Conservation (phyloP, 257 asterid genomes). For the Petrea volubilis region DNA sequence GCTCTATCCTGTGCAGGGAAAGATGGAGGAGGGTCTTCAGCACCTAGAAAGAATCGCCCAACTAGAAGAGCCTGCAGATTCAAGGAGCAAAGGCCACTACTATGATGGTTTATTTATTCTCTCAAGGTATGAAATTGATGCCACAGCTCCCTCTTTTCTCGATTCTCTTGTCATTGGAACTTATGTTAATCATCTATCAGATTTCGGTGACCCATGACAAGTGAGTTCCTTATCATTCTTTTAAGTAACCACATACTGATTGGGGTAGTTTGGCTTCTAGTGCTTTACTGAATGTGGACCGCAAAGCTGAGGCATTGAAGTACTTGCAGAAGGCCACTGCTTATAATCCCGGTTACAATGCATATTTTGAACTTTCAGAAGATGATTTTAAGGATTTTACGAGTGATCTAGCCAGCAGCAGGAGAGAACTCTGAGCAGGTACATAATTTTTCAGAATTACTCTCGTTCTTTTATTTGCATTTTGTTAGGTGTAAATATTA, state of each 20-base stretch:
- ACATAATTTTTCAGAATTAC: not conserved
- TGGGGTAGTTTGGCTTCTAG: slow-evolving; percentile 35
- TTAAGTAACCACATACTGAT: not conserved
- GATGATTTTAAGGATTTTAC: slow-evolving; percentile 50
- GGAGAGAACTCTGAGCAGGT: slow-evolving; percentile 47
- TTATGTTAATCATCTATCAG: not conserved
- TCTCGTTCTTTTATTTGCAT: not conserved
- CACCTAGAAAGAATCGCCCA: slow-evolving; percentile 78
- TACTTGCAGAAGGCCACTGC: slow-evolving; percentile 62
- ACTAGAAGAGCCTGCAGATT: slow-evolving; percentile 70
- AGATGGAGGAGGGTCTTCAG: slow-evolving; percentile 61
- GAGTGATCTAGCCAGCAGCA: slow-evolving; percentile 48
- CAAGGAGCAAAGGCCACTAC: slow-evolving; percentile 74
- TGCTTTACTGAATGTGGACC: slow-evolving; percentile 48
- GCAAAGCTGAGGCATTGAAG: slow-evolving; percentile 63
- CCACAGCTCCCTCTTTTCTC: not conserved
- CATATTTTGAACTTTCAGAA: slow-evolving; percentile 50
- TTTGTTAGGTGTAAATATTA: not conserved
- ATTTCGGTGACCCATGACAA: not conserved
- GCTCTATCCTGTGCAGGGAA: slow-evolving; percentile 53
- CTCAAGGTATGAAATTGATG: slow-evolving; percentile 53
- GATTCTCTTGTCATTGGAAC: not conserved
- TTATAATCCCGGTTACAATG: slow-evolving; percentile 54
- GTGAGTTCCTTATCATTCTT: not conserved
- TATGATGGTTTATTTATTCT: slow-evolving; percentile 70